Base-by-base conservation (phyloP, 345 rosid genomes). In the Populus tremula region DNA sequence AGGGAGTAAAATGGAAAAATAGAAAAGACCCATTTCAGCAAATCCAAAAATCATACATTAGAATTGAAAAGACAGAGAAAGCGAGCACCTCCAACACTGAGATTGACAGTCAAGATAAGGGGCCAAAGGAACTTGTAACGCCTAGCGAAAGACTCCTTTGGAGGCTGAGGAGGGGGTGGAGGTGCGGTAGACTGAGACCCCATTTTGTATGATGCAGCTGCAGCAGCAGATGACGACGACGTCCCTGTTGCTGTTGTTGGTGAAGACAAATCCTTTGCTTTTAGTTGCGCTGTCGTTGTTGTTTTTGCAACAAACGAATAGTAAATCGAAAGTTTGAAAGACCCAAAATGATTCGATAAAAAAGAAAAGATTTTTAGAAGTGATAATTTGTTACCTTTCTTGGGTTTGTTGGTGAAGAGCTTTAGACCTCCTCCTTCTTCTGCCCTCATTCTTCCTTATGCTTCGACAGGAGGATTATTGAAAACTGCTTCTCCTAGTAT, bases 61-160 rank as follows among this genome's bases (percentile, higher is more conserved):
- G 31, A 63, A 63, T n/a, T 25, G 16, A 18, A 10, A 39, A 31
- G 25, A 18, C 33, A 62, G 62, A 71, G 35, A 35, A 63, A 61
- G 62, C 6, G 77, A 70, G 67, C 73, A 94, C 98, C 97, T 91
- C 96, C 98, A 75, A 88, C 86, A 67, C 86, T 86, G 63, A 90
- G 84, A 87, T 94, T 94, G 68, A 89, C 94, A 63, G 91, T 83
- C 83, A 91, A 83, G 53, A 94, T 87, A 64, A 94, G 88, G 6
- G 97, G 98, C 95, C 91, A 91, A 41, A 93, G 79, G 84, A 84
- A 94, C 88, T 90, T 91, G 78, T 91, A 92, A 77, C 98, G 92
- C 75, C 89, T 86, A 50, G 90, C 90, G 73, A 94, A 92, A 2
- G 97, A 89, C 81, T 91, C 89, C 88, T 88, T 92, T 0, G 91